phyloP scores from a whole-genome alignment of 352 stramenopile genomes.

The Phytophthora hibernalis region DNA sequence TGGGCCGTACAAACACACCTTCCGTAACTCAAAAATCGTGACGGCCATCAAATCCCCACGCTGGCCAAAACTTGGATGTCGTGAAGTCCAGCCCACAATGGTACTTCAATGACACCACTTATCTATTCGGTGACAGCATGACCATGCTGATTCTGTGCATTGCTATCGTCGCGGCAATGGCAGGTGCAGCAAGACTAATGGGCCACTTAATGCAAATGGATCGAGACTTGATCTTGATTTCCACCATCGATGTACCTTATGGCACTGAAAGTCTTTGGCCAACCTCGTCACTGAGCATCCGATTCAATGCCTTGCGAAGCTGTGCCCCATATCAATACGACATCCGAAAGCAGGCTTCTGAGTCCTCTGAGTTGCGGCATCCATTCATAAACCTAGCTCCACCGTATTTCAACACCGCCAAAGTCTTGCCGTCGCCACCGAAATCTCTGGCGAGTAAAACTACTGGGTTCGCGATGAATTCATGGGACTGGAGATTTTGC shows the following conservation, averaged over 20 bases:
- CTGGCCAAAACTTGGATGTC: slow-evolving; percentile 5
- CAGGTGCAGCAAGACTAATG: slow-evolving; percentile 1
- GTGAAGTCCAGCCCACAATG: slow-evolving; percentile 5
- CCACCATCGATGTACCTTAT: slow-evolving; percentile 9
- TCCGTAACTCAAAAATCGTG: slow-evolving; percentile 11
- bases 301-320: slow-evolving; percentile 21
- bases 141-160: slow-evolving; percentile 26
- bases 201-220: background rate
- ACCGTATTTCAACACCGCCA: background rate
- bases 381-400: too few relatives aligned
- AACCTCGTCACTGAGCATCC: slow-evolving; percentile 22
- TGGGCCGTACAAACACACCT: slow-evolving; percentile 32
- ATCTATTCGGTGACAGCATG: slow-evolving; percentile 21
- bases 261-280: slow-evolving; percentile 28
- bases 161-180: slow-evolving; percentile 1
- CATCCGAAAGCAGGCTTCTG: background rate
- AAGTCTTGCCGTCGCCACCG: background rate
- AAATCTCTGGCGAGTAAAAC: too few relatives aligned
- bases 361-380: background rate
- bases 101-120: slow-evolving; percentile 23
- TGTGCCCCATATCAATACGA: background rate
- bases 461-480: background rate
- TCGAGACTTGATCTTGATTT: slow-evolving; percentile 10
- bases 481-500: background rate
- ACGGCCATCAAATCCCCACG: background rate